Percentiles rank a stretch among this genome's conserved stretches.
These are phyloP conservation scores for Neurospora sp. DNA, from an alignment of 495 filamentous ascomycete genomes.

Conservation along the genomic window DNA sequence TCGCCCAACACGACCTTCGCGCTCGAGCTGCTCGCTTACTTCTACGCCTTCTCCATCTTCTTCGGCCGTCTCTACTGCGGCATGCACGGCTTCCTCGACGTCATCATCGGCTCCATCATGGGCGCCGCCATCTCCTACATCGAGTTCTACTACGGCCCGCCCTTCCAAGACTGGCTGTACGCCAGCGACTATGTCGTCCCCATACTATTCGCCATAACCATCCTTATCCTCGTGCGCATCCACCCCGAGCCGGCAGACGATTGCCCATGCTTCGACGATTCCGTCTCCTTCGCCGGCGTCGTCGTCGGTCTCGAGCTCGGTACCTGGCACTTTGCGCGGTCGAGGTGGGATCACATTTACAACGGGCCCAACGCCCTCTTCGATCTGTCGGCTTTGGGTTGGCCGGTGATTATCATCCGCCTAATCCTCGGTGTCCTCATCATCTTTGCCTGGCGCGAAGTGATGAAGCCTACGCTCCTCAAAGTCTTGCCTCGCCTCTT, in stretches of 20 bases:
- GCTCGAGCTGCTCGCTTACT: constrained; percentile 58
- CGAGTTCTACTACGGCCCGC: constrained; percentile 61
- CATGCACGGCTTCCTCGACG: constrained; percentile 96
- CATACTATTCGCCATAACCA: constrained; percentile 47
- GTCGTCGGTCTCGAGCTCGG: constrained; percentile 71
- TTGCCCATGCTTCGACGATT: constrained; percentile 96
- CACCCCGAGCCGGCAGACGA: constrained; percentile 95
- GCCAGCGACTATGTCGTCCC: constrained; percentile 47
- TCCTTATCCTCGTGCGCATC: constrained; percentile 69
- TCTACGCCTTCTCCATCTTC: constrained; percentile 83
- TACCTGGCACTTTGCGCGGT: constrained; percentile 65
- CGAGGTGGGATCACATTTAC: constrained; percentile 47
- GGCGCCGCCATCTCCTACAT: constrained; percentile 55
- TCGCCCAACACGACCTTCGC: constrained; percentile 40
- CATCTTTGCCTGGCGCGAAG: constrained; percentile 80
- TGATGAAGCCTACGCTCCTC: constrained; percentile 75
- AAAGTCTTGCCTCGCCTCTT: constrained; percentile 74
- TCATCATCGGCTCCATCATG: constrained; percentile 64
- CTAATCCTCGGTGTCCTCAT: constrained; percentile 69
- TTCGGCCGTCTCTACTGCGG: constrained; percentile 90
- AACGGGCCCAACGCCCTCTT: constrained; percentile 45
- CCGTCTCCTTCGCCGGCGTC: constrained; percentile 84
- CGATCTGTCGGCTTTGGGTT: constrained; percentile 44
- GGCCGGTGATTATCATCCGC: constrained; percentile 48
- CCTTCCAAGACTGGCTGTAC: constrained; percentile 57